Conservation (phyloP, 108 stramenopile species). For the Asterionellopsis glacialis region DNA sequence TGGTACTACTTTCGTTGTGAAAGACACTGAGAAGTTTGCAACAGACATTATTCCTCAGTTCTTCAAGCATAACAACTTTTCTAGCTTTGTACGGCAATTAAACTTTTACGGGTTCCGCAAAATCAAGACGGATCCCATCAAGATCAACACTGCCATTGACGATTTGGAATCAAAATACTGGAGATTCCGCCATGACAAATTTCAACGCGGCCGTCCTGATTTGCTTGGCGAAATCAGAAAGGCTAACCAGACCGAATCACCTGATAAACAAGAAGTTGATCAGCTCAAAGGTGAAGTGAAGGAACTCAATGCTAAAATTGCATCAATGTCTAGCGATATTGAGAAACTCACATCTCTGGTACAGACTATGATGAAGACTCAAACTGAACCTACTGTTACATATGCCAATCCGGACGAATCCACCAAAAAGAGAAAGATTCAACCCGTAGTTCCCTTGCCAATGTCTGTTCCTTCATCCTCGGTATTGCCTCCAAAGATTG, state of each 20-base stretch:
- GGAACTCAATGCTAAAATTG: constrained; percentile 25
- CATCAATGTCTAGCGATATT: constrained; percentile 36
- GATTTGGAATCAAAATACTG: constrained; percentile 63
- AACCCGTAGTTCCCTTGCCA: background rate
- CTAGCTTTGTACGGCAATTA: constrained; percentile 88
- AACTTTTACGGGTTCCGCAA: constrained; percentile 92
- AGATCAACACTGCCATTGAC: constrained; percentile 38
- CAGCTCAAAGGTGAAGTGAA: constrained; percentile 61
- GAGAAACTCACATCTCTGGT: constrained; percentile 37
- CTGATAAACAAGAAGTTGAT: constrained; percentile 73
- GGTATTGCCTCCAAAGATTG: background rate
- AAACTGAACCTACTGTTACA: constrained; percentile 10
- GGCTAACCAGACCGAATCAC: constrained; percentile 61
- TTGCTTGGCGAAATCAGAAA: constrained; percentile 71
- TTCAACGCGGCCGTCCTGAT: constrained; percentile 67
- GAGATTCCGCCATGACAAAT: constrained; percentile 80
- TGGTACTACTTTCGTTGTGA: constrained; percentile 72
- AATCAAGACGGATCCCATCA: constrained; percentile 70
- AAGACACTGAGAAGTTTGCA: constrained; percentile 71
- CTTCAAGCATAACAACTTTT: constrained; percentile 95
- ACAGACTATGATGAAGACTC: constrained; percentile 23
- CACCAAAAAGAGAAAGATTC: constrained; percentile 4
- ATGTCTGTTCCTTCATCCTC: constrained; percentile 11
- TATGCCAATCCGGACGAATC: constrained; percentile 4
- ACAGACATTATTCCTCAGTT: constrained; percentile 76